Conservation (phyloP, 2,329 filamentous ascomycete species). For the Seiridium cupressi region DNA sequence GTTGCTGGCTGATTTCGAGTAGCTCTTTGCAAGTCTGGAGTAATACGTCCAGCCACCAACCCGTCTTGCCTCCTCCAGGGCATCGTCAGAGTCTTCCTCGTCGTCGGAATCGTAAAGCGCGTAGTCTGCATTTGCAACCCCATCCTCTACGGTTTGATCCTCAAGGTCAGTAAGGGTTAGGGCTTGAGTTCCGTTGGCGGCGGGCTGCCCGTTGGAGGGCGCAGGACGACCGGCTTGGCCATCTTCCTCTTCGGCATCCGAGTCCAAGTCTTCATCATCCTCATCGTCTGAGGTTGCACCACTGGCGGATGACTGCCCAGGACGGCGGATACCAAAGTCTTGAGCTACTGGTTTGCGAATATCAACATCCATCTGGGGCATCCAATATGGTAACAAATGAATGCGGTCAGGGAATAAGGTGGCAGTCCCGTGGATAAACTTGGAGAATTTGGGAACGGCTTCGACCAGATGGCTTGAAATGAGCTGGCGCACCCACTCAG, state of each 20-base stretch:
- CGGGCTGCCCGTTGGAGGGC: conserved; percentile 13
- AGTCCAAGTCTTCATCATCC: conserved; percentile 71
- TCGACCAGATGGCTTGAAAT: conserved; percentile 93
- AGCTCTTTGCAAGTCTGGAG: conserved; percentile 52
- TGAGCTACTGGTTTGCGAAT: conserved; percentile 90
- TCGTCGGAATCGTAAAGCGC: conserved; percentile 90
- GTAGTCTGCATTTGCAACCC: conserved; percentile 66
- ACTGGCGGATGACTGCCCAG: conserved; percentile 70
- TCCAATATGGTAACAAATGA: conserved; percentile 91
- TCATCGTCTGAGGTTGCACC: conserved; percentile 76
- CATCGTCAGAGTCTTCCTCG: conserved; percentile 68
- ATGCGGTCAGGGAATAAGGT: conserved; percentile 85
- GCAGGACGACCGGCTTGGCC: conserved; percentile 33
- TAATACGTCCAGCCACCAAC: conserved; percentile 77
- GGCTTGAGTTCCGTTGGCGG: conserved; percentile 15
- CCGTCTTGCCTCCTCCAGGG: conserved; percentile 73
- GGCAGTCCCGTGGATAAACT: conserved; percentile 95
- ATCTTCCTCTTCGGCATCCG: conserved; percentile 58
- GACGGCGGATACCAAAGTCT: conserved; percentile 85
- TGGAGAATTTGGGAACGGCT: conserved; percentile 98
- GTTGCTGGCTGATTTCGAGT: conserved; percentile 40
- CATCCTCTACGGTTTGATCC: conserved; percentile 70
- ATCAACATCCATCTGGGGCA: conserved; percentile 96
- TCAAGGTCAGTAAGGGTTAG: conserved; percentile 62
- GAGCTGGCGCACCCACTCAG: conserved; percentile 93